Conservation (phyloP, 106 monocot species). For the Allium fistulosum region DNA sequence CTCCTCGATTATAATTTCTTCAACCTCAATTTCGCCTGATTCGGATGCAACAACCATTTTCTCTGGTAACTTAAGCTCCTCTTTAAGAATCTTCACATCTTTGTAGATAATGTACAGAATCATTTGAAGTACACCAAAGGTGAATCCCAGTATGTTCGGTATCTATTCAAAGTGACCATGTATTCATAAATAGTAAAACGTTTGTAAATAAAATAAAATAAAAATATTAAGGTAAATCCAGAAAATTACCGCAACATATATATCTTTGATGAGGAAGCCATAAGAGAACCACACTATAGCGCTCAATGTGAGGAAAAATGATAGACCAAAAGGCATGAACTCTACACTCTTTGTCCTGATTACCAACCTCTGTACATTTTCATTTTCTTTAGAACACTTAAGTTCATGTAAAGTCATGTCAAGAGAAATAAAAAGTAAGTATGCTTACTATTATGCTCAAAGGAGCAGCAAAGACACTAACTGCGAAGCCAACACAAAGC, state of each 20-base stretch:
- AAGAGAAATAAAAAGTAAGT: not conserved
- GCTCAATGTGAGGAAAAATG: conserved; percentile 32
- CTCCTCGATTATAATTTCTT: not conserved
- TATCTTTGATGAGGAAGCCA: conserved; percentile 22
- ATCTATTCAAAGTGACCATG: conserved; percentile 9
- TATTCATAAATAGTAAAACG: not conserved
- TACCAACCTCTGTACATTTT: conserved; percentile 33
- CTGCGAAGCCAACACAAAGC: conserved; percentile 30
- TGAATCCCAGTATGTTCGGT: conserved; percentile 61
- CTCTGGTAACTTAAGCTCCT: conserved; percentile 10
- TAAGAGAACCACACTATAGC: conserved; percentile 32
- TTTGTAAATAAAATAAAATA: not conserved
- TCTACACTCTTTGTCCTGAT: conserved; percentile 66
- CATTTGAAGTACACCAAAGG: conserved; percentile 61
- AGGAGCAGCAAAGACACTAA: conserved; percentile 39
- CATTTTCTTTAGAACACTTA: not conserved
- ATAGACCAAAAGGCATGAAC: conserved; percentile 46
- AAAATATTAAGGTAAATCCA: not conserved
- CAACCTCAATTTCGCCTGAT: not conserved
- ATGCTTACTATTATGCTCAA: conserved; percentile 33
- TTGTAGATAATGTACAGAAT: conserved; percentile 46
- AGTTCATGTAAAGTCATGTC: not conserved
- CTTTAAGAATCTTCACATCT: conserved; percentile 2
- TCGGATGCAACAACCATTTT: not conserved
- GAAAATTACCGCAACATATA: conserved; percentile 24